These are phyloP conservation scores for Haplosporangium gracile DNA, from an alignment of 192 early-diverging fungal species.

Conservation along the genomic window DNA sequence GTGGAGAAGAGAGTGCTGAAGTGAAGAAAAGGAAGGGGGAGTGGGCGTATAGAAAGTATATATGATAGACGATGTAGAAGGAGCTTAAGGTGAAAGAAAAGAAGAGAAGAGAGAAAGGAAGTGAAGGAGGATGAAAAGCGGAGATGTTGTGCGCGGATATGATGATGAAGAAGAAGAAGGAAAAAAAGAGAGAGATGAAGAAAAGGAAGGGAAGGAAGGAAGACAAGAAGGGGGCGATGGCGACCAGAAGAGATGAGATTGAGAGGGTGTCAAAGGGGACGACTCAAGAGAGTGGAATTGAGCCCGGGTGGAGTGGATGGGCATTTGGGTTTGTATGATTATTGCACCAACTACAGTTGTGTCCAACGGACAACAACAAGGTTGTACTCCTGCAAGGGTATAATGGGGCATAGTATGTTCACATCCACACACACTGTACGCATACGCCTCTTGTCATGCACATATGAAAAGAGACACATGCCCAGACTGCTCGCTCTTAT, in stretches of 20 bases:
- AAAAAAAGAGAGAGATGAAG: too few species aligned
- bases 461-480: background rate
- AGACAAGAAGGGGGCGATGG: too few species aligned
- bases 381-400: background rate
- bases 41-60: background rate
- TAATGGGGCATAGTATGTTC: background rate
- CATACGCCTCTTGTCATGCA: background rate
- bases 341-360: background rate
- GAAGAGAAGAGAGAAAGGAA: background rate
- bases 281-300: too few species aligned
- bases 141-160: background rate
- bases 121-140: background rate
- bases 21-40: background rate
- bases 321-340: background rate
- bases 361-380: background rate
- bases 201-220: too few species aligned
- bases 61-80: background rate
- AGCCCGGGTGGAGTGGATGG: too few species aligned
- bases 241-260: too few species aligned
- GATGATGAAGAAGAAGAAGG: background rate
- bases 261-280: too few species aligned
- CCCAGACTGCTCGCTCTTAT: background rate
- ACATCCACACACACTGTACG: background rate
- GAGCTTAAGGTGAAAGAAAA: background rate
- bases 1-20: background rate